Conservation (phyloP, 768 basidiomycete species). For the Suillus paluster region DNA sequence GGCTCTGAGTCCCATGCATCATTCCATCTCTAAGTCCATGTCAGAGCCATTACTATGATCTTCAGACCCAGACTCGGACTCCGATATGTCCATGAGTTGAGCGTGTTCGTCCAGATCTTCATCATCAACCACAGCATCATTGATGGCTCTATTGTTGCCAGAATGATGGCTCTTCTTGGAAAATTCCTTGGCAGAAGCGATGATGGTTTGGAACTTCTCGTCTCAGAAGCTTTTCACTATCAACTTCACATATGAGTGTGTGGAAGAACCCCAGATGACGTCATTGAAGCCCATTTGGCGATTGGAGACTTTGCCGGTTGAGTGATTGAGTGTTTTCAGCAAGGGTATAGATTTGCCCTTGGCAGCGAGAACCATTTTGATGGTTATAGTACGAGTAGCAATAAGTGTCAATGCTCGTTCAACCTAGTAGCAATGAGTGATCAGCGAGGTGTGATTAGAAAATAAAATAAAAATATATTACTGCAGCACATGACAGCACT, state of each 20-base stretch:
- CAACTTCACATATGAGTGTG: neutral
- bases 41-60: neutral
- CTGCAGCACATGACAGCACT: neutral
- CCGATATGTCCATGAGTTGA: neutral
- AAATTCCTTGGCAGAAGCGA: neutral
- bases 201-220: neutral
- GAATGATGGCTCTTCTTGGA: neutral
- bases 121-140: neutral
- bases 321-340: neutral
- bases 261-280: neutral
- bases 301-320: neutral
- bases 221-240: neutral
- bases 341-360: neutral
- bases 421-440: neutral
- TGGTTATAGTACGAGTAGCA: neutral
- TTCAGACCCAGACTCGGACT: neutral
- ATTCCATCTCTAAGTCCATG: too few relatives aligned
- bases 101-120: neutral
- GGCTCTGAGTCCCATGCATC: too few relatives aligned
- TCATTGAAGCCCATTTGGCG: neutral
- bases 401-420: neutral
- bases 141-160: neutral
- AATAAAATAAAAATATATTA: neutral
- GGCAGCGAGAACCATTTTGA: neutral
- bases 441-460: neutral